These are phyloP conservation scores for Cichorium intybus DNA, from an alignment of 140 eudicot species.

Conservation along the genomic window DNA sequence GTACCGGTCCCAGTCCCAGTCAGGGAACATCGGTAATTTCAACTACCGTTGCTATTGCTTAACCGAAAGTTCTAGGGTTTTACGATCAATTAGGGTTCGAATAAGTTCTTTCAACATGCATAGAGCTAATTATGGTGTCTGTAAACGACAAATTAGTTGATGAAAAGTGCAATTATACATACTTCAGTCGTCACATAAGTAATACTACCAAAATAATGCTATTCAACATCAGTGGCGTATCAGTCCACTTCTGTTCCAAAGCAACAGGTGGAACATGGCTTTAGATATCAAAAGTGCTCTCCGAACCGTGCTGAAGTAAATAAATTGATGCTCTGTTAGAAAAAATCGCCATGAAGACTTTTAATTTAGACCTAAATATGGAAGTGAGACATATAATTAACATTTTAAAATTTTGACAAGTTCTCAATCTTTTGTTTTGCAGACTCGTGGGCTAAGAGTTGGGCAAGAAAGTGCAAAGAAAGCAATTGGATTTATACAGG, in stretches of 20 bases:
- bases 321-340: too few relatives aligned
- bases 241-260: not conserved
- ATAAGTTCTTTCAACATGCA: not conserved
- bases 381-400: too few relatives aligned
- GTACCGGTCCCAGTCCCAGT: conserved; percentile 43
- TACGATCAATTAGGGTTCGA: not conserved
- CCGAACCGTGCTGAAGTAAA: too few relatives aligned
- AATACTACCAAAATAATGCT: not conserved
- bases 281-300: not conserved
- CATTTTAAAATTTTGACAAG: too few relatives aligned
- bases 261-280: not conserved
- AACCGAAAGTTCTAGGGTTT: conserved; percentile 29
- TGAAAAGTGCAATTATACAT: not conserved
- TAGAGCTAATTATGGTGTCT: not conserved
- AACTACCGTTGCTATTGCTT: not conserved
- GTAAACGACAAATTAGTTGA: not conserved
- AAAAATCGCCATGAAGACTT: too few relatives aligned
- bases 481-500: too few relatives aligned
- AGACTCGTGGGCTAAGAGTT: too few relatives aligned
- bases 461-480: too few relatives aligned
- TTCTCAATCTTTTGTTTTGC: too few relatives aligned
- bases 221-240: not conserved
- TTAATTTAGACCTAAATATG: too few relatives aligned
- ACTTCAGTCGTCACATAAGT: not conserved
- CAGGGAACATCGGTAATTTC: conserved; percentile 54